Evolutionary conservation across 345 rosid species (phyloP), one percentile per base, ranked within the genome.

Genomic region (Eucalyptus decipiens): DNA sequence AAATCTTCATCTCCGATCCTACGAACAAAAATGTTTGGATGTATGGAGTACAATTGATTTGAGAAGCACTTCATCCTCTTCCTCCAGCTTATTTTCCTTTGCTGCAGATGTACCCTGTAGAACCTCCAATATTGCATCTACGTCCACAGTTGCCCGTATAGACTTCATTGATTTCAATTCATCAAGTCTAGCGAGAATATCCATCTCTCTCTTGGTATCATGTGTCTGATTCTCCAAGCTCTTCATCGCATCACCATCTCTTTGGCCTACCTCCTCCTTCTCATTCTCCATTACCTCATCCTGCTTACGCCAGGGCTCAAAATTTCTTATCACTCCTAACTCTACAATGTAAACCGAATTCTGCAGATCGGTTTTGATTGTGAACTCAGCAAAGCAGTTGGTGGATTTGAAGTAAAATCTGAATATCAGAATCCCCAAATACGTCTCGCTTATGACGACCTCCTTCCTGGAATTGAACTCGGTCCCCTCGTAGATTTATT

Each of bases 161-260:
- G 98, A 95, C 99, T 93, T 96, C 95, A 96, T 92, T n/a, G 98
- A 95, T 92, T 94, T 96, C 98, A 96, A 94, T 88, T 97, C 99
- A 90, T 96, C 99, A 62, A 97, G 97, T 2, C 97, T 94, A 19
- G 98, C 98, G 69, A 97, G 92, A 87, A 95, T 95, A 91, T 97
- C 98, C 96, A 97, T 97, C 89, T 98, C 98, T 91, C 97, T 92
- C 89, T 98, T 97, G 11, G 96, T 96, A 93, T 98, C 97, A 89
- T 95, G 86, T 8, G 98, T 95, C 51, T 98, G 87, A 80, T 98
- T 98, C 93, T 97, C 98, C 93, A 93, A 87, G 11, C 97, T 92
- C 90, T 95, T 98, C 99, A 98, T 98, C 0, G 97, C 98, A 90
- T 95, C 97, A 11, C 99, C 96, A 94, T 93, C 93, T 95, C 98